These are phyloP conservation scores for Neopestalotiopsis clavispora DNA, from an alignment of 2,329 filamentous ascomycete species.

Conservation along the genomic window DNA sequence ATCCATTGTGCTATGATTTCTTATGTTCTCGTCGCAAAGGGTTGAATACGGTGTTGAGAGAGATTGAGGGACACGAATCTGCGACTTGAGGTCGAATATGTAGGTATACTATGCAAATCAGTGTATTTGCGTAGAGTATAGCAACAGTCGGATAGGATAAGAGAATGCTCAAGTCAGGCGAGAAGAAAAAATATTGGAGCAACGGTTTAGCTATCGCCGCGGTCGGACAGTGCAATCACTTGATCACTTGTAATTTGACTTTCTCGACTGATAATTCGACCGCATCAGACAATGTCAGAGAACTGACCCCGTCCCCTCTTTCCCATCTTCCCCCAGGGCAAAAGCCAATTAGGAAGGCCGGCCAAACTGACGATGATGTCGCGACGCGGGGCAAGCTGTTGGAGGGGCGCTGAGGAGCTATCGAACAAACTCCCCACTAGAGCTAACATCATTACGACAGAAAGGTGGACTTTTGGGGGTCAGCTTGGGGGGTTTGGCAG, in stretches of 20 bases:
- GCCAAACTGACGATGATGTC: slow-evolving; percentile 10
- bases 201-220: slow-evolving; percentile 9
- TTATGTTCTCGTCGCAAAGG: not conserved
- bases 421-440: slow-evolving; percentile 11
- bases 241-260: not conserved
- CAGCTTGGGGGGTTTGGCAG: too few species aligned
- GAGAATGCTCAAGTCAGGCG: not conserved
- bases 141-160: too few species aligned
- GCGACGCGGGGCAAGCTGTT: slow-evolving; percentile 15
- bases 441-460: slow-evolving; percentile 17
- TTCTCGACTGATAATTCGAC: slow-evolving; percentile 1
- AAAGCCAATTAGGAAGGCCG: slow-evolving; percentile 15
- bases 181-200: not conserved
- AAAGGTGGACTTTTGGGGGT: not conserved
- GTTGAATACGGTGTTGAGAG: not conserved
- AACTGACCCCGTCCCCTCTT: not conserved
- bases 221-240: slow-evolving; percentile 3
- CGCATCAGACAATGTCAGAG: not conserved
- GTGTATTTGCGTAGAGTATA: not conserved
- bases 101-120: not conserved
- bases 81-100: not conserved
- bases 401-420: not conserved
- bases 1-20: slow-evolving; percentile 24
- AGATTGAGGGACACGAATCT: not conserved
- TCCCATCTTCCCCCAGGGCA: not conserved